Conservation (phyloP, 2,329 filamentous ascomycete species). For the Paramyrothecium roridum region DNA sequence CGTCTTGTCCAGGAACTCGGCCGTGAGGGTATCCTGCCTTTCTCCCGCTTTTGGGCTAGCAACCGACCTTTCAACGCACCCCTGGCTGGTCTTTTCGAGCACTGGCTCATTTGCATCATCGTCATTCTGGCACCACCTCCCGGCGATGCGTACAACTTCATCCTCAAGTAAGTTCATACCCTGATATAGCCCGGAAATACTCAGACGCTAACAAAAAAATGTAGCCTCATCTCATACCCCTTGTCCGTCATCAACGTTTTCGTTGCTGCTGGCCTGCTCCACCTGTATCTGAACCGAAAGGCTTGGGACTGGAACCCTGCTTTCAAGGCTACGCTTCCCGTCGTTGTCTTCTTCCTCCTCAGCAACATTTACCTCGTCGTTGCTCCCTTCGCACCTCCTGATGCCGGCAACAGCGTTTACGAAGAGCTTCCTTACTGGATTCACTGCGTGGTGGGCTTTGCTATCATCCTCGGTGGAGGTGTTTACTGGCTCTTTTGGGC, state of each 20-base stretch:
- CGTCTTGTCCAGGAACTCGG: conserved; percentile 64
- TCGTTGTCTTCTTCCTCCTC: conserved; percentile 55
- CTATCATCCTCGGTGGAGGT: conserved; percentile 47
- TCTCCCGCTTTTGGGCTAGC: conserved; percentile 59
- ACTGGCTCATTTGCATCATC: conserved; percentile 62
- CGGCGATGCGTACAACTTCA: conserved; percentile 65
- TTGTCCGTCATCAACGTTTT: conserved; percentile 56
- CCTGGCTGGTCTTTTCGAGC: conserved; percentile 58
- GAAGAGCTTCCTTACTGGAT: conserved; percentile 53
- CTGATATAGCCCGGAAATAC: not conserved
- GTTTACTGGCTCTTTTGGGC: conserved; percentile 58
- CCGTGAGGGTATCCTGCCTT: conserved; percentile 64
- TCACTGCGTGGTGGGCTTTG: conserved; percentile 55
- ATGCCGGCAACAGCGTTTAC: conserved; percentile 50
- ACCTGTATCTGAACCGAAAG: conserved; percentile 48
- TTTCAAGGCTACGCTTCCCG: conserved; percentile 50
- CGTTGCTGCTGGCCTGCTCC: conserved; percentile 49
- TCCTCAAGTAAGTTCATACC: conserved; percentile 45
- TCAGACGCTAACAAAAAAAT: not conserved
- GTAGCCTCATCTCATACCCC: conserved; percentile 61
- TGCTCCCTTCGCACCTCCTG: conserved; percentile 55
- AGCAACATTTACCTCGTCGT: conserved; percentile 60
- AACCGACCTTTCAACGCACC: conserved; percentile 63
- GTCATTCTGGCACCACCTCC: conserved; percentile 66
- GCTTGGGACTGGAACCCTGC: conserved; percentile 51